Evolutionary conservation across 2,329 filamentous ascomycete species (phyloP), one percentile per base, ranked within the genome.

Genomic region (Arthrobotrys pseudoclavata): DNA sequence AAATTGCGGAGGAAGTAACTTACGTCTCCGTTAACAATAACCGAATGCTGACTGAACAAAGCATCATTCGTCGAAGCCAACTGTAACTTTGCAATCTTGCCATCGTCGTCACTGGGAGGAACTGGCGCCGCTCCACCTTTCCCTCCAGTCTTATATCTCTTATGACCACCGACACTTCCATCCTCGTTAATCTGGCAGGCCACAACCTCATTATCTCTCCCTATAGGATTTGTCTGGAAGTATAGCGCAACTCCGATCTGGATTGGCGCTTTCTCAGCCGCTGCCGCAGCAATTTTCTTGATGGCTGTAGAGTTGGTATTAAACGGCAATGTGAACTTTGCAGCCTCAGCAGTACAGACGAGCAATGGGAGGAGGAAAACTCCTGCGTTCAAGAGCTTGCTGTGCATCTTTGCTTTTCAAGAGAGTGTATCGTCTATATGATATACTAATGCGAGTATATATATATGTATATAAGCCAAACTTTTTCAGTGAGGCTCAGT

Each of bases 161-260:
- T 47, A 13, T 66, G 50, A 0, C 9, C 20, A 13, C 34, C 24
- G 9, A 76, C 53, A 4, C 34, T 52, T n/a, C 72, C 72, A n/a
- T 76, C 53, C 9, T 20, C 34, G 2, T 55, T 66, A 18, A 76
- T 76, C 47, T 50, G 15, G 15, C 57, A 66, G 22, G 72, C 63
- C 13, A 76, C 34, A 29, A 76, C 47, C 22, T 76, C 64, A 42
- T 76, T 76, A 13, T 66, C 60, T 4, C 24, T 26, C 10, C 42
- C 72, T 2, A 64, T 42, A 4, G 57, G 34, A 29, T 76, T 76
- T 7, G 72, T 76, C 22, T 76, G 72, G 52, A 76, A 76, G 31
- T 76, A 76, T 1, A 76, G 24, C 22, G 60, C 72, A 22, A 18
- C 34, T 6, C 60, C 64, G 13, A 52, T 29, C n/a, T 64, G 31